Conservation (phyloP, 2,329 filamentous ascomycete species). For the Microdochium paspali region DNA sequence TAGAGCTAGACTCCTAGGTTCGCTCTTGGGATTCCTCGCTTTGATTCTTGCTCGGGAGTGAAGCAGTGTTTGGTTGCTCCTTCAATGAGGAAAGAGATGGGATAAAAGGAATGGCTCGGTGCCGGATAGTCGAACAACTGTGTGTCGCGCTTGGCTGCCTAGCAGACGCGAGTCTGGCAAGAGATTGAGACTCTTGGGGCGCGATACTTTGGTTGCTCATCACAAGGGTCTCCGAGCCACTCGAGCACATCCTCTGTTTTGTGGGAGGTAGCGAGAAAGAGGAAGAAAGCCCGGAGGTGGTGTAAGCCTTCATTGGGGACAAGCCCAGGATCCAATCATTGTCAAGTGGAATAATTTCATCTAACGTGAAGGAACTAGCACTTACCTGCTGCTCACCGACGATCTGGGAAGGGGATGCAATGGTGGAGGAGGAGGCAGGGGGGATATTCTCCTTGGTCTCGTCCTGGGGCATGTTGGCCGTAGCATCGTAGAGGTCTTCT, state of each 20-base stretch:
- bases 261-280: neutral
- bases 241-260: neutral
- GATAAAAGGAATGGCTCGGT: neutral
- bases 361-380: neutral
- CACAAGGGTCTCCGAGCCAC: neutral
- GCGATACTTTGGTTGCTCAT: no score
- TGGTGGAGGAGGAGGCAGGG: constrained; percentile 19
- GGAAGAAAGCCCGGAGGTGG: neutral
- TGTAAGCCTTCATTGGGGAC: neutral
- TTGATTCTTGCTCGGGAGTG: neutral
- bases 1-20: neutral
- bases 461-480: constrained; percentile 13
- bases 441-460: constrained; percentile 37
- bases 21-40: neutral
- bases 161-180: neutral
- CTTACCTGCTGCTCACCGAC: neutral
- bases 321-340: neutral
- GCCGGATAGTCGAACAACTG: no score
- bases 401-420: constrained; percentile 18
- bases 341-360: neutral
- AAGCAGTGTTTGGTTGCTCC: neutral
- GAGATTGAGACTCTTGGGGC: no score
- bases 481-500: constrained; percentile 23
- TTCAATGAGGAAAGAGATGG: neutral
- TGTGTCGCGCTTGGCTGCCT: neutral